Conservation (phyloP, 2,329 filamentous ascomycete genomes). For the Polytolypa hystricis region DNA sequence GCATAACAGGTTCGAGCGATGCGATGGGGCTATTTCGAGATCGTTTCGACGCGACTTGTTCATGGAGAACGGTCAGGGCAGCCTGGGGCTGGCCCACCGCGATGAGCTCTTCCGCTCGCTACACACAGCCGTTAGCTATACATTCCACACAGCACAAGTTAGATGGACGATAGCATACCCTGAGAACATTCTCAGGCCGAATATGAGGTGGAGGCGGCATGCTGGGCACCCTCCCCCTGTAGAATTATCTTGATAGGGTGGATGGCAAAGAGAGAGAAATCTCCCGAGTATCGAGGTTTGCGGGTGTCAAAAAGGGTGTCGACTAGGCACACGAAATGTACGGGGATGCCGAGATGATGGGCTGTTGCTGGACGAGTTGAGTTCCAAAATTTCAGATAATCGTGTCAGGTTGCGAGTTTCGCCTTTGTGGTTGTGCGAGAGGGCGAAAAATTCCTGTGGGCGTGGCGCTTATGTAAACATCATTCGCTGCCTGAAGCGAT, state of each 20-base stretch:
- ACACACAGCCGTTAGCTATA: slow-evolving; percentile 14
- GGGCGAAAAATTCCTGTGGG: slow-evolving; percentile 15
- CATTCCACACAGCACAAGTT: slow-evolving; percentile 11
- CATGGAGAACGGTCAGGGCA: slow-evolving; percentile 88
- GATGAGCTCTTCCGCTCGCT: slow-evolving; percentile 95
- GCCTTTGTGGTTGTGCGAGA: slow-evolving; percentile 12
- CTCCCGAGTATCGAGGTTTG: no score
- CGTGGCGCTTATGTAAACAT: no score
- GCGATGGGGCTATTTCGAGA: slow-evolving; percentile 95
- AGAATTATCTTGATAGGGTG: not conserved
- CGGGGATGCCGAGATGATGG: slow-evolving; percentile 2
- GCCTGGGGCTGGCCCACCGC: slow-evolving; percentile 88
- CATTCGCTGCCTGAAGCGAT: no score
- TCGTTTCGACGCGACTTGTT: slow-evolving; percentile 97
- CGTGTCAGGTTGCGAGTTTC: not conserved
- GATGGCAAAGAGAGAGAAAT: not conserved
- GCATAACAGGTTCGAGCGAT: slow-evolving; percentile 95
- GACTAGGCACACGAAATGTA: slow-evolving; percentile 4
- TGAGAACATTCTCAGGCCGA: slow-evolving; percentile 98
- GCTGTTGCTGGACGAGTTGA: not conserved
- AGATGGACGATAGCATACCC: slow-evolving; percentile 37
- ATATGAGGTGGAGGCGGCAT: slow-evolving; percentile 95
- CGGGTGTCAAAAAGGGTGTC: not conserved
- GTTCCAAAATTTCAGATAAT: not conserved
- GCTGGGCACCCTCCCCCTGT: slow-evolving; percentile 33